Evolutionary conservation across 2,329 filamentous ascomycete species (phyloP), one percentile per base, ranked within the genome.

Genomic region (Pseudopithomyces maydicus): DNA sequence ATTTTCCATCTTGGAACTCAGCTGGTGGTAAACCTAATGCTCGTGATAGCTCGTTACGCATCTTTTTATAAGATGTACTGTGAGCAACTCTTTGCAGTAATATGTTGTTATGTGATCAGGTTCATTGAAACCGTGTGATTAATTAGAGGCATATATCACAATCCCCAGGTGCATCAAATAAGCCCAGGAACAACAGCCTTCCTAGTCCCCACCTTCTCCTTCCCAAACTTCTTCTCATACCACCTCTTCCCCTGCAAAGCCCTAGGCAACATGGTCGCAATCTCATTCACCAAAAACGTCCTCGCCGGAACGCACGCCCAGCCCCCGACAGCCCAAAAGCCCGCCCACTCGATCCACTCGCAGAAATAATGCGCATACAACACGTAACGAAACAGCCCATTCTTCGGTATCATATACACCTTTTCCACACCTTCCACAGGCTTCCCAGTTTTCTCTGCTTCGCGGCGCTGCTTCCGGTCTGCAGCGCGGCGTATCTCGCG

Each of bases 281-380:
- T 79, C 78, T 97, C 92, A 73, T 97, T 98, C 46, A 96, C 62
- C 43, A 97, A 69, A 72, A 98, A 98, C 49, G 84, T 85, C 68
- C 92, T 81, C 22, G 92, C 94, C 0, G 95, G 94, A 46, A 86
- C 79, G 70, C 88, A 91, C 4, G 79, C 77, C 78, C 81, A 84
- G 0, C 84, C 83, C 1, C 88, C 84, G 65, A 90, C 84, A 74
- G 97, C 84, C 81, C 89, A 92, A 75, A 92, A 99, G 0, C 95
- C 95, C 3, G 84, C 76, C 95, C 95, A 99, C 81, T 99, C 95
- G 52, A 97, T 74, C 95, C 95, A 99, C 79, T 99, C 95, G 72
- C 89, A 90, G n/a, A 96, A 82, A 75, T 97, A 99, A 75, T 99
- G 95, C 64, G 95, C 92, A 75, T 89, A 97, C 57, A 98, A 82